Evolutionary conservation across 768 basidiomycete genomes (phyloP).

Genomic region (Boletus subparvulus): DNA sequence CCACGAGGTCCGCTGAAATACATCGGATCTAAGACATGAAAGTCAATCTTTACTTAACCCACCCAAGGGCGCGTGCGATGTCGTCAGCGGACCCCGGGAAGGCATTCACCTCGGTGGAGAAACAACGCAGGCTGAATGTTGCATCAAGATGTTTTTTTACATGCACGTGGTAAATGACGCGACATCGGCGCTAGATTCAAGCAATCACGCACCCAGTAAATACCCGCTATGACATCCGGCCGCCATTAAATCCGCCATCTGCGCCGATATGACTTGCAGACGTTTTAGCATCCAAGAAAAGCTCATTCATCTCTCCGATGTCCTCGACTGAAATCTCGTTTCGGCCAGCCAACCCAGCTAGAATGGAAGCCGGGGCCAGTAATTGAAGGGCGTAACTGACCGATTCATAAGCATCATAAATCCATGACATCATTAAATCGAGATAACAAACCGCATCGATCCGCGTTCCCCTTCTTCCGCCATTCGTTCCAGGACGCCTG

Average conservation of each 20-base stretch:
- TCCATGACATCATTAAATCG: slow-evolving; percentile 1
- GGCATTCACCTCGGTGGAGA: not conserved
- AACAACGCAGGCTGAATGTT: not conserved
- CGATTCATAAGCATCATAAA: slow-evolving; percentile 10
- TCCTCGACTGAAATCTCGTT: slow-evolving; percentile 84
- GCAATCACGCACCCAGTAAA: slow-evolving; percentile 5
- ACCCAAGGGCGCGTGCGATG: not conserved
- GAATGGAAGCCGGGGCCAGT: slow-evolving; percentile 86
- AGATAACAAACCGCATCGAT: slow-evolving; percentile 64
- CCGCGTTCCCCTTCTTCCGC: slow-evolving; percentile 80
- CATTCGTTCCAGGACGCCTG: slow-evolving; percentile 76
- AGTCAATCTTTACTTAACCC: slow-evolving; percentile 7
- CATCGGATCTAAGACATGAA: slow-evolving; percentile 11
- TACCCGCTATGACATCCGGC: slow-evolving; percentile 29
- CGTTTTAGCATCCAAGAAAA: slow-evolving; percentile 94
- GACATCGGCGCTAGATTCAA: slow-evolving; percentile 1
- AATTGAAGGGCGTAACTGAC: slow-evolving; percentile 86
- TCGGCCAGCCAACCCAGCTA: slow-evolving; percentile 75
- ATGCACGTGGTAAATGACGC: slow-evolving; percentile 7
- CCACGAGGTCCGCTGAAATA: slow-evolving; percentile 7
- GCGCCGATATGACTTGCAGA: slow-evolving; percentile 55
- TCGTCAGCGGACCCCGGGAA: not conserved
- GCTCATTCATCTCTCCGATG: slow-evolving; percentile 87
- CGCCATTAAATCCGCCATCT: slow-evolving; percentile 36
- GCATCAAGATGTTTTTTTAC: not conserved